Evolutionary conservation across 2,329 filamentous ascomycete genomes (phyloP).

Genomic region (Zymoseptoria ardabiliae): DNA sequence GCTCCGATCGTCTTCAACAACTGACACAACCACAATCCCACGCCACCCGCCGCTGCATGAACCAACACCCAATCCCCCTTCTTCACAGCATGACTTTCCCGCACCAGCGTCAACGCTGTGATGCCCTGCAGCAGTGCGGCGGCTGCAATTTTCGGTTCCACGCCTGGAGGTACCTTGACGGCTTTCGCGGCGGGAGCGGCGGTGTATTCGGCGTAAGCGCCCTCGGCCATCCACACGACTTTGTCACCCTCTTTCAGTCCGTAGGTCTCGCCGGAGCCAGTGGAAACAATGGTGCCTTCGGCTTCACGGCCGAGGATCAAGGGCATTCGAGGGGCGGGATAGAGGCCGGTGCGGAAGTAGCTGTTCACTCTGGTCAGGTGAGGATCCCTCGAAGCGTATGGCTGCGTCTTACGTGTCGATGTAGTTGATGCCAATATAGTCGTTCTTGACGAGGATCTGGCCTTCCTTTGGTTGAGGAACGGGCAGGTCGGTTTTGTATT

Average conservation of each 20-base stretch:
- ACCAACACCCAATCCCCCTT: constrained; percentile 75
- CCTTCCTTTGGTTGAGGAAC: constrained; percentile 62
- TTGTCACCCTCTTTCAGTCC: constrained; percentile 59
- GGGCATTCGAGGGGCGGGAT: constrained; percentile 60
- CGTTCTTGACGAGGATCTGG: constrained; percentile 73
- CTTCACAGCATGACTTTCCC: constrained; percentile 64
- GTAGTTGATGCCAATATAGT: constrained; percentile 74
- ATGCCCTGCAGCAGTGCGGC: constrained; percentile 72
- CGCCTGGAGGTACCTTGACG: constrained; percentile 55
- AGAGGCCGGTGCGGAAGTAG: constrained; percentile 82
- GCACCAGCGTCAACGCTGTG: constrained; percentile 71
- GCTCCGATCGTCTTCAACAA: constrained; percentile 66
- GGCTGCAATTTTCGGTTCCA: constrained; percentile 57
- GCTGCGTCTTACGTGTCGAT: constrained; percentile 62
- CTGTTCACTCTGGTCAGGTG: constrained; percentile 27
- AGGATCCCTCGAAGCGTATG: neutral
- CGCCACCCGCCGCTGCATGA: constrained; percentile 79
- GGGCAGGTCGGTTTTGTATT: constrained; percentile 63
- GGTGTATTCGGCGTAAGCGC: constrained; percentile 55
- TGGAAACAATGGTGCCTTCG: constrained; percentile 60
- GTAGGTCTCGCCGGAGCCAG: constrained; percentile 45
- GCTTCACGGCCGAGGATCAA: constrained; percentile 74
- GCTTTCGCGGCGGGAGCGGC: constrained; percentile 47
- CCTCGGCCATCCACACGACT: constrained; percentile 59
- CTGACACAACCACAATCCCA: constrained; percentile 68